These are phyloP conservation scores for Corylus heterophylla DNA, from an alignment of 306 rosid species.

Conservation along the genomic window DNA sequence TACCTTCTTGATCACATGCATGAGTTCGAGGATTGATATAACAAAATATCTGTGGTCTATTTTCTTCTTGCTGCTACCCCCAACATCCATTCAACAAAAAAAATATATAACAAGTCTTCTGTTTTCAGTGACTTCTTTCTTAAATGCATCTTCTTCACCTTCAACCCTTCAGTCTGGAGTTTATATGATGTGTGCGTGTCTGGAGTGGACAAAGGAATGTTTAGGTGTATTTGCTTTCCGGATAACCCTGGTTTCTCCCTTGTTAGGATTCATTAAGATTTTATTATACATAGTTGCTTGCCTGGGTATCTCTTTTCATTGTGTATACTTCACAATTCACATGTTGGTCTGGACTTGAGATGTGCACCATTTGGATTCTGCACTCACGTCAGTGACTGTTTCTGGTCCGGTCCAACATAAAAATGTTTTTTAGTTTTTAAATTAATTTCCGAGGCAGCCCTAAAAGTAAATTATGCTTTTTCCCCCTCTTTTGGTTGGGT, in stretches of 20 bases:
- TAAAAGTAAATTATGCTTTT: neutral
- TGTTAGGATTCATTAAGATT: neutral
- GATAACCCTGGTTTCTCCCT: neutral
- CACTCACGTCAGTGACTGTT: neutral
- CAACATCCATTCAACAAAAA: neutral
- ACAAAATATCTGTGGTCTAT: slow-evolving; percentile 6
- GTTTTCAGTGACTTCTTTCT: slow-evolving; percentile 20
- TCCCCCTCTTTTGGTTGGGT: neutral
- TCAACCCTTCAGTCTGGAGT: neutral
- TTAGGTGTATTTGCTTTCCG: neutral
- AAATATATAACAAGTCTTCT: slow-evolving; percentile 10
- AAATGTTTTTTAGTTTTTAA: neutral
- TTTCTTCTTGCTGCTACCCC: neutral
- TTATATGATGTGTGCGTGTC: neutral
- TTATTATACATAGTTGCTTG: neutral
- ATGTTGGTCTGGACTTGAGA: neutral
- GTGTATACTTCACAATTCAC: neutral
- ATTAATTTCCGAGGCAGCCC: neutral
- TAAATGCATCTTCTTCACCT: slow-evolving; percentile 18
- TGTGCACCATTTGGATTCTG: neutral
- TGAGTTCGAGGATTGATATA: slow-evolving; percentile 71
- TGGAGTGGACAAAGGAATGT: neutral
- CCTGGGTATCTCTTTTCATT: neutral
- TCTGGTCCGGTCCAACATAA: neutral
- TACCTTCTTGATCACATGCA: slow-evolving; percentile 87